phyloP scores from a whole-genome alignment of 192 early-diverging fungal genomes.

The Coemansia umbellata region DNA sequence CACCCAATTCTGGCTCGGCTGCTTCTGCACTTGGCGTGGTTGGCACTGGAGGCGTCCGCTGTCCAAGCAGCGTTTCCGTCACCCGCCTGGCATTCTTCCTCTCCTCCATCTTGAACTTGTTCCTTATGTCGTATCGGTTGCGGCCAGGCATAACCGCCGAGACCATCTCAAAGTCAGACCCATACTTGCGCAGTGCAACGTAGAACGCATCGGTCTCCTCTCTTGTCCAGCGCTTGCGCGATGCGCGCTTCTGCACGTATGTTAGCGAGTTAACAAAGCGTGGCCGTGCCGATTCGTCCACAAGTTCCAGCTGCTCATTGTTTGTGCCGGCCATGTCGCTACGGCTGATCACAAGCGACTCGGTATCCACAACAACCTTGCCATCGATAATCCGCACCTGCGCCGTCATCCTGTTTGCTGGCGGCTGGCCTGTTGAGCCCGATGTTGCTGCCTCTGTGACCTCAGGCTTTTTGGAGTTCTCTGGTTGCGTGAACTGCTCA shows the following conservation, averaged over 20 bases:
- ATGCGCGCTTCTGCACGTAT: constrained; percentile 26
- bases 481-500: background rate
- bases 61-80: constrained; percentile 30
- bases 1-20: background rate
- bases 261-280: constrained; percentile 47
- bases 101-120: constrained; percentile 52
- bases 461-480: background rate
- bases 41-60: constrained; percentile 4
- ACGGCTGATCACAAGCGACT: constrained; percentile 42
- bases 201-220: constrained; percentile 48
- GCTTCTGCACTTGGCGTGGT: constrained; percentile 1
- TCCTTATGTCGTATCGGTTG: constrained; percentile 41
- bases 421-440: background rate
- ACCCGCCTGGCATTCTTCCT: constrained; percentile 14
- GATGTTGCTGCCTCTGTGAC: background rate
- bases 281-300: constrained; percentile 37
- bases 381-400: constrained; percentile 50
- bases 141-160: constrained; percentile 25
- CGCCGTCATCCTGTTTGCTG: constrained; percentile 27
- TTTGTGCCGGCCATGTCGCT: constrained; percentile 25
- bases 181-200: constrained; percentile 30
- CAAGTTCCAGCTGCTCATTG: constrained; percentile 32
- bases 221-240: constrained; percentile 34
- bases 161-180: constrained; percentile 51
- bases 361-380: constrained; percentile 41